Conservation (phyloP, 371 early-diverging fungal genomes). For the Actinomortierella wolfii region DNA sequence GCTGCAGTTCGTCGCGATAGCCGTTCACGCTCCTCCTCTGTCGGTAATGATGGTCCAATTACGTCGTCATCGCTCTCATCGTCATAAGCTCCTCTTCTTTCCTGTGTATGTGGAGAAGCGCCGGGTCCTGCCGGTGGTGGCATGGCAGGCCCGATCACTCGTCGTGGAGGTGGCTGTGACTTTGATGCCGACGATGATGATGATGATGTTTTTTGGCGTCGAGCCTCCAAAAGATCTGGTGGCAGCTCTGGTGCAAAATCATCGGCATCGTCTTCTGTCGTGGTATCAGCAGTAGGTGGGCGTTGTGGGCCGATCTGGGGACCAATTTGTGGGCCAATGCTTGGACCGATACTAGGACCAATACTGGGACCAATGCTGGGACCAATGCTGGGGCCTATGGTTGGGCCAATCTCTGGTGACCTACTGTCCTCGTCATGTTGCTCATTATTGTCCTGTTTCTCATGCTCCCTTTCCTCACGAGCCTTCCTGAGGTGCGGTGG, state of each 20-base stretch:
- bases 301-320: conserved; percentile 16
- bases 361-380: conserved; percentile 24
- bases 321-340: conserved; percentile 24
- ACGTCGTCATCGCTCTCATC: conserved; percentile 51
- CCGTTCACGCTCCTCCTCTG: conserved; percentile 48
- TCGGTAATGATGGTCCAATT: conserved; percentile 60
- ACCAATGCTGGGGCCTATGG: conserved; percentile 24
- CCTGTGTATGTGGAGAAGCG: too few relatives aligned
- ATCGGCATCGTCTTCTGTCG: conserved; percentile 38
- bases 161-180: conserved; percentile 35
- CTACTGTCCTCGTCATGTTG: conserved; percentile 15
- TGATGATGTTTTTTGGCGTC: conserved; percentile 17
- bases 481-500: conserved; percentile 40
- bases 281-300: conserved; percentile 6
- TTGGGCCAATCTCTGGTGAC: conserved; percentile 19
- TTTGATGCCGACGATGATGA: conserved; percentile 7
- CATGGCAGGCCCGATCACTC: conserved; percentile 52
- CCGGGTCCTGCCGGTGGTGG: conserved; percentile 41
- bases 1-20: conserved; percentile 19
- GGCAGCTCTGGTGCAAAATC: conserved; percentile 62
- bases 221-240: conserved; percentile 57
- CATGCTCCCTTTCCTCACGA: conserved; percentile 3
- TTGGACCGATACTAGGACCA: conserved; percentile 27
- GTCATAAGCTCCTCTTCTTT: background rate
- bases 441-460: conserved; percentile 6